These are phyloP conservation scores for Ceratocystis albifundus DNA, from an alignment of 2,329 filamentous ascomycete species.

Conservation along the genomic window DNA sequence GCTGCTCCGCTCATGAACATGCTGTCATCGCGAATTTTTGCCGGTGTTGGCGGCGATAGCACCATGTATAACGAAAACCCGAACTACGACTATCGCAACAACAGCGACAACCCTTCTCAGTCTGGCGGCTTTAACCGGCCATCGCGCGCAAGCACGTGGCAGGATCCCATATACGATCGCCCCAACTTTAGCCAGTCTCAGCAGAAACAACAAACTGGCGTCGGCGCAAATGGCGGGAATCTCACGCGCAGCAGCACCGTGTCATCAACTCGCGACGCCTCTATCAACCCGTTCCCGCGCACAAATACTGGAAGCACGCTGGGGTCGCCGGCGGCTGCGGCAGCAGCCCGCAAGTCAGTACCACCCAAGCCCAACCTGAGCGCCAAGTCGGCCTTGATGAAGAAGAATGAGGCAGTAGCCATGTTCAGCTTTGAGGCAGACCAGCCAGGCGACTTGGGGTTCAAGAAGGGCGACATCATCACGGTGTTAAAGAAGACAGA, in stretches of 20 bases:
- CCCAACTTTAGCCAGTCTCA: slow-evolving; percentile 7
- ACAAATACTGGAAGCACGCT: slow-evolving; percentile 19
- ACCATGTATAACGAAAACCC: slow-evolving; percentile 88
- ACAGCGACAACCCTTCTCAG: slow-evolving; percentile 32
- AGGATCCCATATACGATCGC: slow-evolving; percentile 59
- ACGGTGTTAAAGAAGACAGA: slow-evolving; percentile 91
- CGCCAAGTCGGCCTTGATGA: slow-evolving; percentile 44
- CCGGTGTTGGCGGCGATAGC: slow-evolving; percentile 49
- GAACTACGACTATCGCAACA: slow-evolving; percentile 58
- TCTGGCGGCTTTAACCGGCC: slow-evolving; percentile 46
- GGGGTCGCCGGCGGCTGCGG: slow-evolving; percentile 39
- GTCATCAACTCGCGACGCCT: slow-evolving; percentile 28
- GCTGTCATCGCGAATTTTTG: slow-evolving; percentile 75
- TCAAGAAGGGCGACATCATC: slow-evolving; percentile 95
- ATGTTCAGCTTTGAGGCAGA: slow-evolving; percentile 91
- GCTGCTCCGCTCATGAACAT: slow-evolving; percentile 76
- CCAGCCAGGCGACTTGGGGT: slow-evolving; percentile 81
- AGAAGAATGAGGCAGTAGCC: slow-evolving; percentile 74
- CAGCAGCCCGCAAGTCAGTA: slow-evolving; percentile 46
- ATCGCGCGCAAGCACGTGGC: slow-evolving; percentile 57
- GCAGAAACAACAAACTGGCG: neutral
- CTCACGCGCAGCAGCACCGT: slow-evolving; percentile 41
- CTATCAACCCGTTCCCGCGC: slow-evolving; percentile 19
- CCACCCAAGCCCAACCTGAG: slow-evolving; percentile 82
- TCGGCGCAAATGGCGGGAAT: neutral